These are phyloP conservation scores for Aurifilum marmelostoma DNA, from an alignment of 2,329 filamentous ascomycete genomes.

Conservation along the genomic window DNA sequence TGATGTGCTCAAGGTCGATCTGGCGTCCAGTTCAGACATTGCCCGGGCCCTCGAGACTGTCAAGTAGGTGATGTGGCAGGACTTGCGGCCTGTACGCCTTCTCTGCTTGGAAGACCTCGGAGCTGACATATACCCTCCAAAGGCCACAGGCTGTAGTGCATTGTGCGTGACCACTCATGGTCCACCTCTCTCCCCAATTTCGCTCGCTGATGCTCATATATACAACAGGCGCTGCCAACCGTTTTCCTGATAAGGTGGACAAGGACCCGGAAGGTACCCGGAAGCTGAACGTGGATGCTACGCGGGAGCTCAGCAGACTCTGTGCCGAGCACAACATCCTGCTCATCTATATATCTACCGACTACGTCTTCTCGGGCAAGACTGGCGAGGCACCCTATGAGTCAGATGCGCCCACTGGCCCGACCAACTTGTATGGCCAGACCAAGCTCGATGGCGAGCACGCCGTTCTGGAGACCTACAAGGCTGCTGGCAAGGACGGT, in stretches of 20 bases:
- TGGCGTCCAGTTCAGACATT: conserved; percentile 52
- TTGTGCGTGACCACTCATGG: conserved; percentile 55
- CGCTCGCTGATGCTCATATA: conserved; percentile 8
- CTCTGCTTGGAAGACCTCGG: conserved; percentile 29
- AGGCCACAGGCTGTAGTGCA: conserved; percentile 81
- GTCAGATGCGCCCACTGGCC: conserved; percentile 61
- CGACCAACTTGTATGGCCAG: conserved; percentile 75
- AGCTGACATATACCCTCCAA: conserved; percentile 8
- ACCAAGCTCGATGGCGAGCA: conserved; percentile 63
- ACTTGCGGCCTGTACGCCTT: neutral
- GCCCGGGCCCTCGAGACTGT: conserved; percentile 54
- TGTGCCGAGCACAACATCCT: conserved; percentile 64
- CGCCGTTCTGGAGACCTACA: conserved; percentile 68
- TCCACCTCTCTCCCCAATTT: neutral
- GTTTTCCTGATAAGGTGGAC: conserved; percentile 85
- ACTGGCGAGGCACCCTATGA: conserved; percentile 85
- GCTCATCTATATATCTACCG: conserved; percentile 79
- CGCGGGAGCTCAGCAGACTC: conserved; percentile 66
- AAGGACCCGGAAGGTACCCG: conserved; percentile 75
- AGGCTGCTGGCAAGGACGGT: conserved; percentile 51
- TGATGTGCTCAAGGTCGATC: conserved; percentile 64
- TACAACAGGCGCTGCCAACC: conserved; percentile 75
- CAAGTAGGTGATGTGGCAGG: conserved; percentile 49
- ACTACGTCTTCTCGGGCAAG: conserved; percentile 76
- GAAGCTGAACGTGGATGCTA: conserved; percentile 74